Evolutionary conservation across 805 yeast species (phyloP).

Genomic region (Wickerhamiella australiensis): DNA sequence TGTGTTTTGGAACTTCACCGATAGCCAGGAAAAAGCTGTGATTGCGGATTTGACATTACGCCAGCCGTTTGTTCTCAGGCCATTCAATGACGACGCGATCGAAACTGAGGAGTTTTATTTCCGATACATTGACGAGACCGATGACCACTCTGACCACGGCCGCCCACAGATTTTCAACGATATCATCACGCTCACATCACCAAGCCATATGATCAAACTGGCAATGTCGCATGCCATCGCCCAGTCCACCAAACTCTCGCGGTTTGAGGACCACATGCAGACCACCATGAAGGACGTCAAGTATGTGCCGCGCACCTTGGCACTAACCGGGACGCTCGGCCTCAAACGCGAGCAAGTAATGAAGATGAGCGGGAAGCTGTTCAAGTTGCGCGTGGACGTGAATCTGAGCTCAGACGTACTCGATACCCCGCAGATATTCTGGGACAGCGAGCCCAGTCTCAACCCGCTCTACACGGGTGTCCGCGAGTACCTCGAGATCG

Average conservation of each 20-base stretch:
- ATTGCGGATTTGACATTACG: constrained; percentile 75
- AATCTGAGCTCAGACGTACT: constrained; percentile 79
- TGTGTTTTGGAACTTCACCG: constrained; percentile 96
- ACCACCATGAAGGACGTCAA: constrained; percentile 71
- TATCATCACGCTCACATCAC: constrained; percentile 78
- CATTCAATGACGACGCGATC: constrained; percentile 70
- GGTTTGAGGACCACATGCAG: constrained; percentile 87
- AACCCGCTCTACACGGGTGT: constrained; percentile 86
- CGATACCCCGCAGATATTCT: constrained; percentile 92
- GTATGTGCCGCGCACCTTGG: constrained; percentile 78
- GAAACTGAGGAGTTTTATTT: constrained; percentile 83
- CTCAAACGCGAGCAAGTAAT: constrained; percentile 71
- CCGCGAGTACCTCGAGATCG: constrained; percentile 86
- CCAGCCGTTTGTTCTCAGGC: constrained; percentile 46
- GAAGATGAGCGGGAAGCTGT: constrained; percentile 79
- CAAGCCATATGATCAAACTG: constrained; percentile 83
- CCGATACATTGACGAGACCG: constrained; percentile 41
- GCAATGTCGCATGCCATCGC: constrained; percentile 96
- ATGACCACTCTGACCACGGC: constrained; percentile 15
- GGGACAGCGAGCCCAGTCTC: constrained; percentile 89
- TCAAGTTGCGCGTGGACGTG: constrained; percentile 85
- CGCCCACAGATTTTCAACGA: constrained; percentile 62
- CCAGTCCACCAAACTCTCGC: constrained; percentile 81
- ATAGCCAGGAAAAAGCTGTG: constrained; percentile 81
- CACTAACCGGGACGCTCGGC: constrained; percentile 80